phyloP scores from a whole-genome alignment of 257 asterid genomes.

The Capsicum baccatum region DNA sequence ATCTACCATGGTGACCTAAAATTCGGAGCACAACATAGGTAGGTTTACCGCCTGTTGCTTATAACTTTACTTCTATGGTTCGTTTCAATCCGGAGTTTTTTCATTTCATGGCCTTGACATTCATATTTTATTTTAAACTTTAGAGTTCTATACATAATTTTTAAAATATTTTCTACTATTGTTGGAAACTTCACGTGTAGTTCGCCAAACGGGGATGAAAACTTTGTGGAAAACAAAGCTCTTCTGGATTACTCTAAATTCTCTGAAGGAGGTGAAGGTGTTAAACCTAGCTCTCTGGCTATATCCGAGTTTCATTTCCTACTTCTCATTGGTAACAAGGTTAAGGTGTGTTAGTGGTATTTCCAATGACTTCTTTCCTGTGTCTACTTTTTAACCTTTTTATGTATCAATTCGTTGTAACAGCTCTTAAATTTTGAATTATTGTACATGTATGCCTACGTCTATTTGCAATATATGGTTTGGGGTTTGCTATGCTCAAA shows the following conservation, averaged over 20 bases:
- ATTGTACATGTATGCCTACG: constrained; percentile 1
- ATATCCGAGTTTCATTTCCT: constrained; percentile 96
- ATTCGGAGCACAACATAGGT: constrained; percentile 91
- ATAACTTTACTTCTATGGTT: background rate
- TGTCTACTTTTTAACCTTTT: constrained; percentile 7
- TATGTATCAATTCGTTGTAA: background rate
- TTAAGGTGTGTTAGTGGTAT: constrained; percentile 68
- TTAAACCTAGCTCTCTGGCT: constrained; percentile 93
- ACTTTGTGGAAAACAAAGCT: constrained; percentile 99
- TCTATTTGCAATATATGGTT: background rate
- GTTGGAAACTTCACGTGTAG: constrained; percentile 50
- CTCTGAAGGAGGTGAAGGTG: constrained; percentile 82
- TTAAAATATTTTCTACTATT: constrained; percentile 29
- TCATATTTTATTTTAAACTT: background rate
- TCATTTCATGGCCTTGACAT: background rate
- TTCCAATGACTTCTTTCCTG: constrained; percentile 34
- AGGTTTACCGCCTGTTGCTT: constrained; percentile 36
- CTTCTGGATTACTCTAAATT: constrained; percentile 77
- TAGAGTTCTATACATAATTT: background rate
- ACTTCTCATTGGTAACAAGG: constrained; percentile 91
- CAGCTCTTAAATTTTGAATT: background rate
- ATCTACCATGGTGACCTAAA: constrained; percentile 94
- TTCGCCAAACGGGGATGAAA: constrained; percentile 91
- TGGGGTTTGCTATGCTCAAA: constrained; percentile 23
- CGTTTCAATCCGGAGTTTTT: background rate